Evolutionary conservation across 2,329 filamentous ascomycete species (phyloP).

Genomic region (Calonectria pseudoreteaudii): DNA sequence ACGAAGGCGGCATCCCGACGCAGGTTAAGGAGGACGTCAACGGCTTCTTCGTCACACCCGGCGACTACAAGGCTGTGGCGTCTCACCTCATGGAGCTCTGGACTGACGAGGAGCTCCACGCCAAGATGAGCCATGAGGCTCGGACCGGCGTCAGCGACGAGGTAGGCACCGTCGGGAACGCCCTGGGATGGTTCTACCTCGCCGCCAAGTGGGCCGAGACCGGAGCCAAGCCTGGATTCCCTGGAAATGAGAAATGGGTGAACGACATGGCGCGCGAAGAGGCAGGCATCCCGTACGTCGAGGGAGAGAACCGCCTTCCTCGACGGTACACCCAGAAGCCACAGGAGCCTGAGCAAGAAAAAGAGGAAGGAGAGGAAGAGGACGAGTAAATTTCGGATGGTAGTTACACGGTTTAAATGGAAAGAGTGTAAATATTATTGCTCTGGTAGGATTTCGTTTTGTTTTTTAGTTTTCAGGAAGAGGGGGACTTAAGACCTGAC

Average conservation of each 20-base stretch:
- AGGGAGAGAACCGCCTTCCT: conserved; percentile 72
- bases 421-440: background rate
- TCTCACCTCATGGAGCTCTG: conserved; percentile 74
- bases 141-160: conserved; percentile 79
- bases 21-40: conserved; percentile 79
- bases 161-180: conserved; percentile 84
- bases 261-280: conserved; percentile 60
- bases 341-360: conserved; percentile 15
- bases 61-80: conserved; percentile 78
- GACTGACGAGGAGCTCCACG: conserved; percentile 72
- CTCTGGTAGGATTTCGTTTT: conserved; percentile 27
- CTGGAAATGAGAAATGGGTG: conserved; percentile 63
- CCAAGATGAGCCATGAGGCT: conserved; percentile 74
- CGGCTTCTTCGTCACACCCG: conserved; percentile 79
- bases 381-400: background rate
- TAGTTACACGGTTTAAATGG: background rate
- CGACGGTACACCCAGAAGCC: conserved; percentile 42
- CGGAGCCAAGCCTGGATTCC: conserved; percentile 60
- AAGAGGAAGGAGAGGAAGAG: conserved; percentile 24
- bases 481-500: conserved; percentile 13
- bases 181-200: conserved; percentile 82
- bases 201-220: conserved; percentile 72
- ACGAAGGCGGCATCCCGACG: conserved; percentile 82
- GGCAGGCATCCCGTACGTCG: conserved; percentile 68
- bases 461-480: background rate